phyloP scores from a whole-genome alignment of 352 stramenopile species.

The Globisporangium takayamanum region DNA sequence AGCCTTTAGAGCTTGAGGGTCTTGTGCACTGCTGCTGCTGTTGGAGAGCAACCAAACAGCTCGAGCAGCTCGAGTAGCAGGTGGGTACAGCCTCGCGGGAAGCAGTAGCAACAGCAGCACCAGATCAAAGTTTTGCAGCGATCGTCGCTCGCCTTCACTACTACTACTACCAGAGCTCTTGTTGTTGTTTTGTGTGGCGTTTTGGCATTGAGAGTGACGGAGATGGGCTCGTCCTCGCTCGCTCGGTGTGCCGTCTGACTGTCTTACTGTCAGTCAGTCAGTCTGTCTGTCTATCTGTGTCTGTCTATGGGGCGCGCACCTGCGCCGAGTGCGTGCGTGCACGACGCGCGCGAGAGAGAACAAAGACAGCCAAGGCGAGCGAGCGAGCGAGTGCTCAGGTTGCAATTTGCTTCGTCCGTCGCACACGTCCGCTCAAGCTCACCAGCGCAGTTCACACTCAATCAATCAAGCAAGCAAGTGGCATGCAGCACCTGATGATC shows the following conservation, averaged over 20 bases:
- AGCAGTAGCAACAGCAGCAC: too few species aligned
- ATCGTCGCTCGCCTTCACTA: too few species aligned
- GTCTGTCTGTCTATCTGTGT: not conserved
- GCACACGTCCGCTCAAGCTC: not conserved
- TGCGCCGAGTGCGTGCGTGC: not conserved
- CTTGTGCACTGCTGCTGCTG: too few species aligned
- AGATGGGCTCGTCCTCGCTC: not conserved
- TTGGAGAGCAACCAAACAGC: too few species aligned
- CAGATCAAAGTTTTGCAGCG: too few species aligned
- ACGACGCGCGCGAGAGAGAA: not conserved
- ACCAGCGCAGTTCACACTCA: not conserved
- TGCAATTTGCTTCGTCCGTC: constrained; percentile 6
- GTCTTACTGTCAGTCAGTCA: not conserved
- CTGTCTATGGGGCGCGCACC: constrained; percentile 1
- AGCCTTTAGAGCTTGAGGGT: too few species aligned
- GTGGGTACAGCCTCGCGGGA: too few species aligned
- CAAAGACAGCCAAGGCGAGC: not conserved
- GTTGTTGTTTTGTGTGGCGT: not conserved
- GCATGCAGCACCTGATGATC: constrained; percentile 9
- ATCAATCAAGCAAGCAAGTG: not conserved
- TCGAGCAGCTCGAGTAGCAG: too few species aligned
- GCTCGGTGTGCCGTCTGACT: not conserved
- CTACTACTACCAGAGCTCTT: not conserved
- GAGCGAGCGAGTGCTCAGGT: constrained; percentile 2
- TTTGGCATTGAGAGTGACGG: too few species aligned